Base-by-base conservation (phyloP, 768 basidiomycete genomes). In the Auricularia sp. region DNA sequence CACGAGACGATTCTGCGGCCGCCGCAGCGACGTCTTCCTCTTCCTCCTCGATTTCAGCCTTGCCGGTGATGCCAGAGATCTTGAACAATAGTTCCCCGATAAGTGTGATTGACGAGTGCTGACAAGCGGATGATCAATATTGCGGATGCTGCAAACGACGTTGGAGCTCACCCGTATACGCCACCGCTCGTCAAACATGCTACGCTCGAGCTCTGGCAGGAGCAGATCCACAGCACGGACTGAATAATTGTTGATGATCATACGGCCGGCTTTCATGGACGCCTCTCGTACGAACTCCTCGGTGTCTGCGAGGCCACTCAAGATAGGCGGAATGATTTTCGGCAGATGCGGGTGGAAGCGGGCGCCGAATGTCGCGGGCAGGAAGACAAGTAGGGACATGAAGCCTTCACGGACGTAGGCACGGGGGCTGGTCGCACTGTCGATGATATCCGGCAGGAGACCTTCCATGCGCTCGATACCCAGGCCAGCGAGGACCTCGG, bases 391-490 rank as follows among this genome's bases (percentile, higher is more conserved):
- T 12, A 98, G 80, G 0, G 95, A 97, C 88, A 99, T 98, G 80
- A 98, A 98, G 10, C 97, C 97, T 80, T 98, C 97, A 42, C 94
- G 85, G 51, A 98, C 90, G 34, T 93, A 95, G 33, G 94, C 83
- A 10, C 92, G 81, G 1, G 93, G 89, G 59, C 92, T 95, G 68
- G 90, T 86, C 2, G 94, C 91, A 72, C 93, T 98, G 35, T 83
- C 84, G 67, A 99, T 87, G 71, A 99, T 93, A 68, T 96, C 93
- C 0, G 97, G 97, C 2, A 98, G 81, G 1, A 99, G 80, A 5
- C 91, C 89, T 72, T 99, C 97, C 67, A 99, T 82, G 58, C 94
- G 83, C 67, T 98, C 95, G 90, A 97, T 95, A n/a, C 97, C 97
- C 36, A 98, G 84, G 21, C 93, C 95, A 2, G 94, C 88, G 2